These are phyloP conservation scores for Austroboletus novae-zelandiae DNA, from an alignment of 1,284 basidiomycete genomes.

Conservation along the genomic window DNA sequence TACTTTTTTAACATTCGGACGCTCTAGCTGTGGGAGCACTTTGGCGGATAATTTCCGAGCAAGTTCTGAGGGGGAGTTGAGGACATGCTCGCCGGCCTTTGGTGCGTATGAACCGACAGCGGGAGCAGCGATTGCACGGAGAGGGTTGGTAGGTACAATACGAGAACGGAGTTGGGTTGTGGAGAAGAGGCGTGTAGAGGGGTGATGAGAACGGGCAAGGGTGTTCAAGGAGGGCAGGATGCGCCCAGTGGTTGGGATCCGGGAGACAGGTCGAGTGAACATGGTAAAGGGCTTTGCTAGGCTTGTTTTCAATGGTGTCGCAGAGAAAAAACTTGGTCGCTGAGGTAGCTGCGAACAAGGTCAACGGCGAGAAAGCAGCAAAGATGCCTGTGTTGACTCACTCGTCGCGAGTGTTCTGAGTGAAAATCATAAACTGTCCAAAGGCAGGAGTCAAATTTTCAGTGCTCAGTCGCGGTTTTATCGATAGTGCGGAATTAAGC, in stretches of 20 bases:
- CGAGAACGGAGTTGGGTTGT: conserved; percentile 29
- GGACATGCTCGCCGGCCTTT: conserved; percentile 75
- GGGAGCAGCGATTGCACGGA: conserved; percentile 72
- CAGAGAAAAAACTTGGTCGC: conserved; percentile 82
- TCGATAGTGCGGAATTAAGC: no score
- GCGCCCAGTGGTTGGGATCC: conserved; percentile 15
- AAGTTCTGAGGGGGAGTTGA: conserved; percentile 90
- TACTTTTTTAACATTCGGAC: conserved; percentile 92
- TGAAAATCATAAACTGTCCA: conserved; percentile 69
- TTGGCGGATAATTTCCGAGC: conserved; percentile 89
- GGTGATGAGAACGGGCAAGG: conserved; percentile 18
- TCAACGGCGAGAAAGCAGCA: conserved; percentile 1
- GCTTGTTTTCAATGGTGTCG: conserved; percentile 47
- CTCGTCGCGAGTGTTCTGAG: conserved; percentile 83
- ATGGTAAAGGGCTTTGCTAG: conserved; percentile 4
- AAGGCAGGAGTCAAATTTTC: no score
- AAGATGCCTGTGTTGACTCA: conserved; percentile 37
- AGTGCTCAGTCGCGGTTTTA: no score
- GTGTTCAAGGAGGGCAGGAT: conserved; percentile 11
- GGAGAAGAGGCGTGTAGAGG: conserved; percentile 31
- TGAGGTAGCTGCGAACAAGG: conserved; percentile 61
- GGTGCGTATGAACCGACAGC: conserved; percentile 72
- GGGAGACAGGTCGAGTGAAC: conserved; percentile 3
- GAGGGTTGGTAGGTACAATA: conserved; percentile 39
- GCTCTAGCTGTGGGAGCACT: conserved; percentile 83